phyloP scores from a whole-genome alignment of 495 filamentous ascomycete species.

The Lepraria neglecta region DNA sequence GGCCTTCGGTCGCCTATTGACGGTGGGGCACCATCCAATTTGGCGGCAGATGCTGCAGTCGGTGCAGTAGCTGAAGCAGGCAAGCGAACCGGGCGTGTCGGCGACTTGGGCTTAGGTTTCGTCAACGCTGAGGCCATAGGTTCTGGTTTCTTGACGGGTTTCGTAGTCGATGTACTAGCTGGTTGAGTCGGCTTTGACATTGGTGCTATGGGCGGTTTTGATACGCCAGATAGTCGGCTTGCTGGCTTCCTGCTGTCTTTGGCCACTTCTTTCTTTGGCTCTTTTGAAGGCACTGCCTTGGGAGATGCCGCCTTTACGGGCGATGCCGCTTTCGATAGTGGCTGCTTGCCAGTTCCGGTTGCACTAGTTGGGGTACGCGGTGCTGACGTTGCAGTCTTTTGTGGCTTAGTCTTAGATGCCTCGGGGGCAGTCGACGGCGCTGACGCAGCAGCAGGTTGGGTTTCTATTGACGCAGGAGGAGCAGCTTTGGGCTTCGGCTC shows the following conservation, averaged over 20 bases:
- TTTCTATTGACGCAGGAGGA: constrained; percentile 5
- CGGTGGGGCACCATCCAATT: constrained; percentile 37
- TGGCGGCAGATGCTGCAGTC: constrained; percentile 56
- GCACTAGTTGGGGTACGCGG: constrained; percentile 7
- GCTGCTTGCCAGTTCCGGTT: constrained; percentile 16
- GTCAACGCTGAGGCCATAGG: constrained; percentile 27
- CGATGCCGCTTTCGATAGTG: constrained; percentile 29
- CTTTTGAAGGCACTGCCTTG: constrained; percentile 16
- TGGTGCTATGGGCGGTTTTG: constrained; percentile 26
- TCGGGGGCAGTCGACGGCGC: background rate
- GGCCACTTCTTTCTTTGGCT: constrained; percentile 11
- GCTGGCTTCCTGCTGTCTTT: constrained; percentile 13
- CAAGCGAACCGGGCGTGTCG: constrained; percentile 56
- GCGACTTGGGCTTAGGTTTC: constrained; percentile 59
- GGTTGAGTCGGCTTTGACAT: constrained; percentile 26
- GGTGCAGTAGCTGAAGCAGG: constrained; percentile 56
- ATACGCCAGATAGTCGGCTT: constrained; percentile 11
- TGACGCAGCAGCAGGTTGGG: constrained; percentile 6
- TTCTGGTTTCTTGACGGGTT: constrained; percentile 20
- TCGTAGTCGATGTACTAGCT: background rate
- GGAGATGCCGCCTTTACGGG: constrained; percentile 26
- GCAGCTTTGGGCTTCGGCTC: constrained; percentile 10
- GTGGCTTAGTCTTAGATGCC: background rate
- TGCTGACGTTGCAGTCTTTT: constrained; percentile 16
- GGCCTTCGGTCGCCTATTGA: constrained; percentile 4